Evolutionary conservation across 2,329 filamentous ascomycete genomes (phyloP).

Genomic region (Aspergillus udagawae): DNA sequence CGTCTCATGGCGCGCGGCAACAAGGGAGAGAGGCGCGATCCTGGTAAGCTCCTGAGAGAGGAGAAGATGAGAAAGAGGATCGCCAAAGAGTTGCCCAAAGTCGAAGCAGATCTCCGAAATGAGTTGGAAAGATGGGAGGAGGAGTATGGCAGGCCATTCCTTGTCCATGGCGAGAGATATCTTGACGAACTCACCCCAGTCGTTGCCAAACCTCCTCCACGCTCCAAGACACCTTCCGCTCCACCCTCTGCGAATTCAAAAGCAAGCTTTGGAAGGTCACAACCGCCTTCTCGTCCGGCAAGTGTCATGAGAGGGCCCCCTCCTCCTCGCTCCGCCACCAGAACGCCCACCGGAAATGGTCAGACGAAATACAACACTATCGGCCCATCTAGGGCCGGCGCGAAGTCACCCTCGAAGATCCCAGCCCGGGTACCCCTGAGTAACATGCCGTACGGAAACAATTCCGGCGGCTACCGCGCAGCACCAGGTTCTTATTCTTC

Average conservation of each 20-base stretch:
- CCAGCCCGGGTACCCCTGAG: slow-evolving; percentile 45
- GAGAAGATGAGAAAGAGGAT: slow-evolving; percentile 99
- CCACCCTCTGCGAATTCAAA: slow-evolving; percentile 26
- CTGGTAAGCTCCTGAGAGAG: slow-evolving; percentile 85
- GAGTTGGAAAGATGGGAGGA: slow-evolving; percentile 85
- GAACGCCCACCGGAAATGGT: slow-evolving; percentile 43
- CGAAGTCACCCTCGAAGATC: slow-evolving; percentile 47
- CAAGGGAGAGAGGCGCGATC: slow-evolving; percentile 91
- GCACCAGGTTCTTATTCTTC: slow-evolving; percentile 40
- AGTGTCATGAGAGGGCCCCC: slow-evolving; percentile 37
- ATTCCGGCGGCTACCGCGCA: slow-evolving; percentile 71
- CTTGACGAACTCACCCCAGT: slow-evolving; percentile 71
- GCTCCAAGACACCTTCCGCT: slow-evolving; percentile 44
- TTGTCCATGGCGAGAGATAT: slow-evolving; percentile 88
- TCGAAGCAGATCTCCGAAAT: slow-evolving; percentile 77
- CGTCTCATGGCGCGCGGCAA: slow-evolving; percentile 85
- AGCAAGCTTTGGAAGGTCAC: slow-evolving; percentile 19
- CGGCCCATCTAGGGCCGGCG: slow-evolving; percentile 25
- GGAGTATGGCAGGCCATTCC: slow-evolving; percentile 87
- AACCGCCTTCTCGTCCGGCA: slow-evolving; percentile 30
- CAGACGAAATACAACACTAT: slow-evolving; percentile 40
- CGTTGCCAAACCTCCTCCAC: slow-evolving; percentile 62
- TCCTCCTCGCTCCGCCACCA: slow-evolving; percentile 42
- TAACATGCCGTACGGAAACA: slow-evolving; percentile 53
- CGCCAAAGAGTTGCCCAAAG: slow-evolving; percentile 89